Percentiles rank a stretch among this genome's conserved stretches.
Evolutionary conservation across 2,329 filamentous ascomycete genomes (phyloP).

Genomic region (Pyrenochaeta sp.): DNA sequence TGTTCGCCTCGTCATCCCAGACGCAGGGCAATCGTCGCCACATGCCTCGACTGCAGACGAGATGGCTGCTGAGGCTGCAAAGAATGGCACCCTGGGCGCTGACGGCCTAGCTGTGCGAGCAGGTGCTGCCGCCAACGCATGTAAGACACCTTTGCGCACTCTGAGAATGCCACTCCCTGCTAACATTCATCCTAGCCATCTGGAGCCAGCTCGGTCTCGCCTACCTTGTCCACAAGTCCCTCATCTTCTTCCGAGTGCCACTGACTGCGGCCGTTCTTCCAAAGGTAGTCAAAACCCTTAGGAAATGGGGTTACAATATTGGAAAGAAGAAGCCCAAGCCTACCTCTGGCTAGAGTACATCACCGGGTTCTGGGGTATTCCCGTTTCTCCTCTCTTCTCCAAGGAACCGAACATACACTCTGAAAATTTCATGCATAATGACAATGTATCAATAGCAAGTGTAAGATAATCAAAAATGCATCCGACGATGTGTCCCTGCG

Average conservation of each 20-base stretch:
- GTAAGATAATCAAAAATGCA: too few species aligned
- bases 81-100: conserved; percentile 51
- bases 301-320: conserved; percentile 93
- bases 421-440: not conserved
- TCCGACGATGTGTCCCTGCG: too few species aligned
- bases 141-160: conserved; percentile 60
- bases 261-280: conserved; percentile 89
- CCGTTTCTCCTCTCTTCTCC: not conserved
- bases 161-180: not conserved
- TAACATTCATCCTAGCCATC: conserved; percentile 57
- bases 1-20: conserved; percentile 67
- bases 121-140: conserved; percentile 69
- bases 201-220: conserved; percentile 91
- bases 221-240: conserved; percentile 96
- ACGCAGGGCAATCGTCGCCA: conserved; percentile 58
- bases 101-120: conserved; percentile 69
- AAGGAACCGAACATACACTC: not conserved
- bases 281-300: conserved; percentile 88
- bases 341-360: not conserved
- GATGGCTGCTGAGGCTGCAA: conserved; percentile 32
- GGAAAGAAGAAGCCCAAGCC: conserved; percentile 70
- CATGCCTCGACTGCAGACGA: conserved; percentile 54
- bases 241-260: conserved; percentile 95
- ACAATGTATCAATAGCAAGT: not conserved
- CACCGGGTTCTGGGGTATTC: not conserved